Evolutionary conservation across 2,329 filamentous ascomycete species (phyloP).

Genomic region (Xylariaceae sp.): DNA sequence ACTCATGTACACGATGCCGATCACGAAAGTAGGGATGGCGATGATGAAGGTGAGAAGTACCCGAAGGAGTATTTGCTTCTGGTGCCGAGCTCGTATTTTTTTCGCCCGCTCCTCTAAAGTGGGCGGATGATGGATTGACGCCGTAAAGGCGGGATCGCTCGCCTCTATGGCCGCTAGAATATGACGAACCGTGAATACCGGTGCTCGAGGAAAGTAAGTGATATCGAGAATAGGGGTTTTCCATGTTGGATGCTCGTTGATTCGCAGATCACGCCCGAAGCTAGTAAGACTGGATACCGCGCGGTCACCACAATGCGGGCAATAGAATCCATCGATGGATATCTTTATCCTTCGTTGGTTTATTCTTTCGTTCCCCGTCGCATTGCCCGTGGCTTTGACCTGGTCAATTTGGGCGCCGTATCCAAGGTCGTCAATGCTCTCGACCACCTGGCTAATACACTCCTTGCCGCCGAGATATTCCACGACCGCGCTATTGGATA

Average conservation of each 20-base stretch:
- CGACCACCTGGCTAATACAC: constrained; percentile 46
- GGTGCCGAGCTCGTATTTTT: constrained; percentile 66
- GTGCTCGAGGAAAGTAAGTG: constrained; percentile 64
- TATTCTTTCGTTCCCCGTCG: constrained; percentile 20
- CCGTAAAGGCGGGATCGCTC: constrained; percentile 61
- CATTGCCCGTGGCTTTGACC: constrained; percentile 37
- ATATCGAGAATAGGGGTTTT: constrained; percentile 65
- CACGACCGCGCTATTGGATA: constrained; percentile 63
- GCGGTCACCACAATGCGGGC: constrained; percentile 62
- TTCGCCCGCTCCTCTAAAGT: constrained; percentile 79
- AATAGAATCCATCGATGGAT: constrained; percentile 68
- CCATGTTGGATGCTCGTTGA: constrained; percentile 54
- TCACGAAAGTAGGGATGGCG: constrained; percentile 77
- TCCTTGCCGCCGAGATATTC: constrained; percentile 46
- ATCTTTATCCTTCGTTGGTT: constrained; percentile 59
- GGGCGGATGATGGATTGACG: constrained; percentile 72
- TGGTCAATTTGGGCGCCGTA: constrained; percentile 60
- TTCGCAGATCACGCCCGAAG: constrained; percentile 48
- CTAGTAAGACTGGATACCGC: constrained; percentile 51
- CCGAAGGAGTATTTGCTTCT: constrained; percentile 64
- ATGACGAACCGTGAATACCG: constrained; percentile 68
- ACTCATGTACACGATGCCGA: constrained; percentile 90
- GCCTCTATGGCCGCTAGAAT: constrained; percentile 66
- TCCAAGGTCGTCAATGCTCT: constrained; percentile 58
- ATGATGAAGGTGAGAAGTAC: constrained; percentile 63